phyloP scores from a whole-genome alignment of 176 grass and related monocot species.

The Carex myosuroides region DNA sequence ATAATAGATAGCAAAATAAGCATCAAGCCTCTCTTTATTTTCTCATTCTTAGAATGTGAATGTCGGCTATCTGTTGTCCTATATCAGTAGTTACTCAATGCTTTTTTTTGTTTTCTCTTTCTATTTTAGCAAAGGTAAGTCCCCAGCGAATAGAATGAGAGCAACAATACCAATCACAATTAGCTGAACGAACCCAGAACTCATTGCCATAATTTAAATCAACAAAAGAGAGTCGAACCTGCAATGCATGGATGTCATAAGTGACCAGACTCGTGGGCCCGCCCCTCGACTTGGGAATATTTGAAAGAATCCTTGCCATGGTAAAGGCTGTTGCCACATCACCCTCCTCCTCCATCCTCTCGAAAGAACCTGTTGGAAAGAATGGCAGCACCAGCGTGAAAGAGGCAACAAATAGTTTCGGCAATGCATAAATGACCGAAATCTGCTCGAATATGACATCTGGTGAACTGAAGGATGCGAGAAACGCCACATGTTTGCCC shows the following conservation, averaged over 20 bases:
- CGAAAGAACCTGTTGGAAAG: conserved; percentile 92
- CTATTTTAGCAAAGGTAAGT: not conserved
- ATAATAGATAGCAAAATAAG: not conserved
- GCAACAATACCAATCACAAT: not conserved
- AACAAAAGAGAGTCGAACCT: conserved; percentile 36
- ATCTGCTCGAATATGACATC: conserved; percentile 88
- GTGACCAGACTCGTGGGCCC: conserved; percentile 88
- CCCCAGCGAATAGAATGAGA: not conserved
- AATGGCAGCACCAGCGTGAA: conserved; percentile 93
- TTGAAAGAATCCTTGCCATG: conserved; percentile 77
- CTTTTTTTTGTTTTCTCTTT: not conserved
- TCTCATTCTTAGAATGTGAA: not conserved
- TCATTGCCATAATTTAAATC: not conserved
- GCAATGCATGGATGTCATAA: conserved; percentile 92
- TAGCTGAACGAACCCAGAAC: not conserved
- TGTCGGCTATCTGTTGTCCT: not conserved
- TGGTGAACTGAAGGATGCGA: conserved; percentile 92
- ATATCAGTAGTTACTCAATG: not conserved
- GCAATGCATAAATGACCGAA: conserved; percentile 80
- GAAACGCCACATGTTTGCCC: conserved; percentile 89
- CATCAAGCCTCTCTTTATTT: not conserved
- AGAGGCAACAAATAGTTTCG: conserved; percentile 83
- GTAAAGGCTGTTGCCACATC: conserved; percentile 96
- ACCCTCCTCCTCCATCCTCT: conserved; percentile 94
- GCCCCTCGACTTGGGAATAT: conserved; percentile 80